phyloP scores from a whole-genome alignment of 2,329 filamentous ascomycete species.

The Phaeosphaeria sp. region DNA sequence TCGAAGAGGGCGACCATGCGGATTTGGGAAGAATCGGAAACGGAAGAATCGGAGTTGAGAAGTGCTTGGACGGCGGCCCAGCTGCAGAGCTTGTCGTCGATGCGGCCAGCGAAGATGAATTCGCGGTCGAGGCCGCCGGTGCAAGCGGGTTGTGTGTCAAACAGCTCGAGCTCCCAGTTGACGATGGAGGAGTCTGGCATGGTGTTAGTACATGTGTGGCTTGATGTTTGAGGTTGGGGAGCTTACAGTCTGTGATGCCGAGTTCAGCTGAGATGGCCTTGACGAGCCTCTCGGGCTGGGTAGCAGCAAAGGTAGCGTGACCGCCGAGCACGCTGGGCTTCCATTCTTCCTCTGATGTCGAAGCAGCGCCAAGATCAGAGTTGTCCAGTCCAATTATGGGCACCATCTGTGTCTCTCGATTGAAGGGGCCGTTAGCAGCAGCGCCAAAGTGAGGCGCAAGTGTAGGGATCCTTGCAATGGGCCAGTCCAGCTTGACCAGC shows the following conservation, averaged over 20 bases:
- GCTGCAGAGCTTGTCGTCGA: slow-evolving; percentile 97
- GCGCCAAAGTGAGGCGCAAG: slow-evolving; percentile 93
- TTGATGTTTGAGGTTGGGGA: neutral
- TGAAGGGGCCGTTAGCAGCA: slow-evolving; percentile 69
- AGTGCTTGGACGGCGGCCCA: slow-evolving; percentile 89
- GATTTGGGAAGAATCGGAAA: slow-evolving; percentile 69
- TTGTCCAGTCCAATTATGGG: slow-evolving; percentile 91
- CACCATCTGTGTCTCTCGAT: slow-evolving; percentile 91
- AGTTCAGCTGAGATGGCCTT: slow-evolving; percentile 80
- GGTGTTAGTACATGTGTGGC: slow-evolving; percentile 10
- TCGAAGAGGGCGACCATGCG: slow-evolving; percentile 95
- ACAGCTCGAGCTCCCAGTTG: slow-evolving; percentile 97
- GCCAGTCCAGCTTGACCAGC: slow-evolving; percentile 92
- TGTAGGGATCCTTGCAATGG: slow-evolving; percentile 87
- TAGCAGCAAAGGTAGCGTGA: slow-evolving; percentile 75
- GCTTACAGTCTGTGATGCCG: slow-evolving; percentile 68
- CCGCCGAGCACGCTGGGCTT: slow-evolving; percentile 61
- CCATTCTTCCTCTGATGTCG: slow-evolving; percentile 43
- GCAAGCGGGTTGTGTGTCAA: slow-evolving; percentile 84
- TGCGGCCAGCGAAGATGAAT: slow-evolving; percentile 92
- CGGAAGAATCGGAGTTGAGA: slow-evolving; percentile 64
- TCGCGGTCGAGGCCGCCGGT: slow-evolving; percentile 87
- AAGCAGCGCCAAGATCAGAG: slow-evolving; percentile 57
- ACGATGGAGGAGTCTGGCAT: slow-evolving; percentile 73
- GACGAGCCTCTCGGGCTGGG: slow-evolving; percentile 85